These are phyloP conservation scores for Trichomonas tenax DNA, from an alignment of 208 protist genomes.

Conservation along the genomic window DNA sequence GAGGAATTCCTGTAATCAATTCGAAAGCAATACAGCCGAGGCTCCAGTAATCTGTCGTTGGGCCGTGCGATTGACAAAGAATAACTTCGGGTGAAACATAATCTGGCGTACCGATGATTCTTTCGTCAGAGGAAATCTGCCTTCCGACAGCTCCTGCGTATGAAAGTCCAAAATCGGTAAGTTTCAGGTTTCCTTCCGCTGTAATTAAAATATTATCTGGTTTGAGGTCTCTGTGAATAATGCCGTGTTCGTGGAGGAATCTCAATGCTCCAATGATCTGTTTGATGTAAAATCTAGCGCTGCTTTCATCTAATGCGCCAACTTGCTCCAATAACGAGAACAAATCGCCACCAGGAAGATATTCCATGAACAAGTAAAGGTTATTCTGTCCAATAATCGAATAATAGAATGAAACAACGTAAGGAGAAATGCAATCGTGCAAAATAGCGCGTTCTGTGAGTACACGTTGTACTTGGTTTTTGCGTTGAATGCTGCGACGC, in stretches of 20 bases:
- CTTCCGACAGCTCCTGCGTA: neutral
- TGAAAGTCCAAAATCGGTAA: neutral
- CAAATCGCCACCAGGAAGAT: neutral
- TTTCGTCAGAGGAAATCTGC: neutral
- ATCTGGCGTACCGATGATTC: constrained; percentile 15
- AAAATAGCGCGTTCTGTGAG: neutral
- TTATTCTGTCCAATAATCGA: neutral
- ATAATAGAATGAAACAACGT: neutral
- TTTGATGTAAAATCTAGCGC: neutral
- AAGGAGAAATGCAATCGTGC: neutral
- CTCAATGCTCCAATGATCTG: neutral
- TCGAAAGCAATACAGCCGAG: neutral
- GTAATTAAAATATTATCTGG: neutral
- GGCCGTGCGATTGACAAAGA: neutral
- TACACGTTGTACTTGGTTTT: neutral
- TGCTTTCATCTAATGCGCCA: neutral
- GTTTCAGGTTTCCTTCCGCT: neutral
- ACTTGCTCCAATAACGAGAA: neutral
- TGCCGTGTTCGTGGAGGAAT: neutral
- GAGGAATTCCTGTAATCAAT: neutral
- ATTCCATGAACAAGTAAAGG: neutral
- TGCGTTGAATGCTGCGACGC: neutral
- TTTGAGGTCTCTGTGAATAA: constrained; percentile 15
- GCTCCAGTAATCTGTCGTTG: neutral
- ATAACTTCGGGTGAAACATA: constrained; percentile 15